Percentiles rank a stretch among this genome's conserved stretches.
phyloP scores from a whole-genome alignment of 768 basidiomycete species.

The Auriscalpium microsporum region DNA sequence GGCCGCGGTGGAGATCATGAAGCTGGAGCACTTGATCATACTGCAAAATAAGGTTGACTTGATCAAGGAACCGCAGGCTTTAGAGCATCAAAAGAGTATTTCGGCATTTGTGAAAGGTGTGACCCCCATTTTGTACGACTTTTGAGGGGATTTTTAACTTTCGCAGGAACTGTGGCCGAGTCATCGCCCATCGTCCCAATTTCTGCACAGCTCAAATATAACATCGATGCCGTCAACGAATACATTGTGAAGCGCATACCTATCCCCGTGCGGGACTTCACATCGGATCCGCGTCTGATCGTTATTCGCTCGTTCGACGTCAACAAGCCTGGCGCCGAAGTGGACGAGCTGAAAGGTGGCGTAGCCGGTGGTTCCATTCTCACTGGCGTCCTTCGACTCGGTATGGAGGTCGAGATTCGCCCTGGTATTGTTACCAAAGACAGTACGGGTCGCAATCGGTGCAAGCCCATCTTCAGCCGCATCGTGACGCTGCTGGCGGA shows the following conservation, averaged over 20 bases:
- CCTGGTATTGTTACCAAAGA: slow-evolving; percentile 98
- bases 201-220: slow-evolving; percentile 97
- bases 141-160: not conserved
- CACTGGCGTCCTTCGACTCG: slow-evolving; percentile 81
- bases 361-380: slow-evolving; percentile 97
- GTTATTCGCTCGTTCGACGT: slow-evolving; percentile 99
- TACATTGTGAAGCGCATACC: slow-evolving; percentile 97
- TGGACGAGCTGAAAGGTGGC: slow-evolving; percentile 95
- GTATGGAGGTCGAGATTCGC: slow-evolving; percentile 92
- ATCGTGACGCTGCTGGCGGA: slow-evolving; percentile 94
- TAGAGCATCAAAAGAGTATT: slow-evolving; percentile 96
- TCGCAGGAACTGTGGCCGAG: slow-evolving; percentile 90
- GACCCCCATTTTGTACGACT: slow-evolving; percentile 9
- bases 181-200: slow-evolving; percentile 97
- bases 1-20: slow-evolving; percentile 99
- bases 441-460: slow-evolving; percentile 77
- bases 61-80: slow-evolving; percentile 88
- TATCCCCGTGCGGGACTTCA: slow-evolving; percentile 89
- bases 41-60: slow-evolving; percentile 98
- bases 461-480: slow-evolving; percentile 86
- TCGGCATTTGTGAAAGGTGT: slow-evolving; percentile 89
- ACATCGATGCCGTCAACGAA: slow-evolving; percentile 98
- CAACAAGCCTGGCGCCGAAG: slow-evolving; percentile 97
- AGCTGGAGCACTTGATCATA: slow-evolving; percentile 94
- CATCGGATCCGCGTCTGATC: slow-evolving; percentile 85